Conservation (phyloP, 2,329 filamentous ascomycete genomes). For the Stachybotrys chartarum region DNA sequence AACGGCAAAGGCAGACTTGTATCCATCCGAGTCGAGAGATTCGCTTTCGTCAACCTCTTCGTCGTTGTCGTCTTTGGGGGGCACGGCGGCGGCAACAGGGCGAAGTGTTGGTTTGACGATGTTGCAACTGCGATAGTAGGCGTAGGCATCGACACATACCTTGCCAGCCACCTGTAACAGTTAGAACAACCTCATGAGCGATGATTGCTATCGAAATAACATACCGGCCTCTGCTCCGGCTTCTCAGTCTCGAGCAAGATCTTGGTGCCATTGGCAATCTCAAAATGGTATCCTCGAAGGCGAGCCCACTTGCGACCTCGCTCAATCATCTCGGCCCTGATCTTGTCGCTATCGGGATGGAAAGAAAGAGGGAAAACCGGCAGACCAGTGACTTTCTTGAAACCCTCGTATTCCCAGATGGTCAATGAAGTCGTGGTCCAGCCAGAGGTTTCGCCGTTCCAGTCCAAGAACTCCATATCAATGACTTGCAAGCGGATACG, state of each 20-base stretch:
- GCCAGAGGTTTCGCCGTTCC: conserved; percentile 24
- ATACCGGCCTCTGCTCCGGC: conserved; percentile 17
- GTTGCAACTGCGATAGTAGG: conserved; percentile 24
- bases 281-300: conserved; percentile 25
- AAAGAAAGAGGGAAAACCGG: conserved; percentile 22
- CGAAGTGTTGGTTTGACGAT: conserved; percentile 18
- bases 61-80: not conserved
- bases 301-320: conserved; percentile 23
- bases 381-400: conserved; percentile 16
- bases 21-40: not conserved
- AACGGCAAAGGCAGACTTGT: conserved; percentile 4
- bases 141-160: conserved; percentile 26
- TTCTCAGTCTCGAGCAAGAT: conserved; percentile 15
- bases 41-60: conserved; percentile 2
- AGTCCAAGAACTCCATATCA: conserved; percentile 25
- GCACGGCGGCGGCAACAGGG: not conserved
- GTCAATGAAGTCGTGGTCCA: conserved; percentile 12
- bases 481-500: conserved; percentile 5
- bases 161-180: conserved; percentile 13
- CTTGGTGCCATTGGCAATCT: conserved; percentile 18
- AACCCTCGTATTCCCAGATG: conserved; percentile 19
- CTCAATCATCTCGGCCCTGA: conserved; percentile 17
- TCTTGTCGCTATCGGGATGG: conserved; percentile 9
- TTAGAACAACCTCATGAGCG: too few relatives aligned
- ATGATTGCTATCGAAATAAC: not conserved